A percentile compares a stretch with the other conserved stretches of the same genome.
These are phyloP conservation scores for Aspergillus felis DNA, from an alignment of 2,329 filamentous ascomycete species.

Conservation along the genomic window DNA sequence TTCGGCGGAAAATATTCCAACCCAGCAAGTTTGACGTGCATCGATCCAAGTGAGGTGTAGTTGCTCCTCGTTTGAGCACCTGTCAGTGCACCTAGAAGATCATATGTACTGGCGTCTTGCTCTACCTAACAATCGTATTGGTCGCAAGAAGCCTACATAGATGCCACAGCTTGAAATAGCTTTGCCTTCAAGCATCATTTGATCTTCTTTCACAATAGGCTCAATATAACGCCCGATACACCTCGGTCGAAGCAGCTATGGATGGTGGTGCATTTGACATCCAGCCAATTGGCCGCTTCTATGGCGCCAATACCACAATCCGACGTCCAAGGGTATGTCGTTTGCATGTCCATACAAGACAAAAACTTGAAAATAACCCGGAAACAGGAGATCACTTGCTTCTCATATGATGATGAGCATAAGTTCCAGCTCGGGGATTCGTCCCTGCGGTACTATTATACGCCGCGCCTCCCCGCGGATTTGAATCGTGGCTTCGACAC, in stretches of 20 bases:
- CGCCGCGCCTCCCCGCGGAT: constrained; percentile 66
- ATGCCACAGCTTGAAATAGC: not conserved
- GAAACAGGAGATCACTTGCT: constrained; percentile 77
- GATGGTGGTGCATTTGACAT: constrained; percentile 54
- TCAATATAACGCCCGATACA: not conserved
- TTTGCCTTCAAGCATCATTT: not conserved
- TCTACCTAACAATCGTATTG: not conserved
- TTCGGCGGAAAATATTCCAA: not conserved
- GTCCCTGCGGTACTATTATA: constrained; percentile 84
- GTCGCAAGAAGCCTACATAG: not conserved
- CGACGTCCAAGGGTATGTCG: constrained; percentile 65
- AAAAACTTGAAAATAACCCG: constrained; percentile 2
- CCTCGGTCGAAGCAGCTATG: constrained; percentile 20
- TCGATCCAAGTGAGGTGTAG: not conserved
- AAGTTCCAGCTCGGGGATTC: constrained; percentile 70
- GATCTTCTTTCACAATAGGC: not conserved
- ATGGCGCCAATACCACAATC: constrained; percentile 64
- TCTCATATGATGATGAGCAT: constrained; percentile 87
- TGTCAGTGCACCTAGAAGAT: not conserved
- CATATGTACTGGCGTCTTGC: not conserved
- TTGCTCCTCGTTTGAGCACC: not conserved
- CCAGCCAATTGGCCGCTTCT: constrained; percentile 66
- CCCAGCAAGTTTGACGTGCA: not conserved
- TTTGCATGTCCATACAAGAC: not conserved
- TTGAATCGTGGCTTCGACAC: constrained; percentile 75